Base-by-base conservation (phyloP, 768 basidiomycete species). In the Boletus tomentosulus region DNA sequence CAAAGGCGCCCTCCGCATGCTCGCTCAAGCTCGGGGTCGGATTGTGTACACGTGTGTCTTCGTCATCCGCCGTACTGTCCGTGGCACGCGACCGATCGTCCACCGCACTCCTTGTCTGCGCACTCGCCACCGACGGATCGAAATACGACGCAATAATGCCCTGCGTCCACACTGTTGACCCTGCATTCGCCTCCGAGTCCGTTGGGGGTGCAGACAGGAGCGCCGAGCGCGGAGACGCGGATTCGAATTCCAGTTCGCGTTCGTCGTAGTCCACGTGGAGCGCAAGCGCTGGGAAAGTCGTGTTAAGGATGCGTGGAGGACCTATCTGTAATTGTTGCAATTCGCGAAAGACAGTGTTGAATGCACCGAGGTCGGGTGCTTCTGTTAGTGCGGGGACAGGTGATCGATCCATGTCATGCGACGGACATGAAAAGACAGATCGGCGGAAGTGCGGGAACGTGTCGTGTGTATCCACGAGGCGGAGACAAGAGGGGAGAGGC, bases 311-410 rank as follows among this genome's bases (percentile, higher is more conserved):
- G 37, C 64, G 67, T 44, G 62, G 65, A 41, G 55, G 63, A 71
- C 74, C 76, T 4, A 75, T 82, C 56, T 84, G 82, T 0, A 84
- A 64, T 51, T 84, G 77, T 19, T 73, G 76, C 69, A 84, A 74
- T 51, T 83, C 86, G n/a, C 86, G 78, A 44, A 89, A 79, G 24
- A 89, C 85, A 34, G 80, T 75, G 13, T 75, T 79, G 67, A 89
- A 89, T 9, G 85, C 84, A 7, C 87, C 88, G 8, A 89, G 76
- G 68, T 88, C 86, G 41, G 87, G 87, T 54, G 79, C 78, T 65
- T 87, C 80, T 82, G 68, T 48, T 30, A 27, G 25, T 3, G 33
- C 39, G 46, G 46, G 11, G 11, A 33, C 56, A 34, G 43, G 49
- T 46, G 24, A 39, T 45, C 31, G 54, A 38, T 55, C 13, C 13